A percentile compares a stretch with the other conserved stretches of the same genome.
These are phyloP conservation scores for Limonium bicolor DNA, from an alignment of 148 eudicot species.

Conservation along the genomic window DNA sequence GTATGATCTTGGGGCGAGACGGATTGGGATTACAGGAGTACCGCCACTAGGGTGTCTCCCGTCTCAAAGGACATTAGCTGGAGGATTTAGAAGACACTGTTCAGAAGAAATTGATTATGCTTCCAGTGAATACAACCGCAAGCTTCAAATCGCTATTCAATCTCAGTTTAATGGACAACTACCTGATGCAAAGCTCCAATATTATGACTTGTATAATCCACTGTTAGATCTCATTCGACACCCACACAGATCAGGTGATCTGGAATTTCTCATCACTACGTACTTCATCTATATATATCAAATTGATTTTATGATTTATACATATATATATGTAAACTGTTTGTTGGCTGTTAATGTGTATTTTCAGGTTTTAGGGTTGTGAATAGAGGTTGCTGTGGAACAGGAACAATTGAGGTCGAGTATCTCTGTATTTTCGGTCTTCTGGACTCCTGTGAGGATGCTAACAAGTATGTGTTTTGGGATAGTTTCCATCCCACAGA, in stretches of 20 bases:
- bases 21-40: slow-evolving; percentile 28
- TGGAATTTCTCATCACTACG: too few species aligned
- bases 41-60: slow-evolving; percentile 65
- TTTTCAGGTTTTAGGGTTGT: slow-evolving; percentile 33
- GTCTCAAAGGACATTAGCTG: slow-evolving; percentile 37
- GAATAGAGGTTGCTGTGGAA: slow-evolving; percentile 61
- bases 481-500: slow-evolving; percentile 53
- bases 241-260: slow-evolving; percentile 38
- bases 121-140: slow-evolving; percentile 26
- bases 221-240: slow-evolving; percentile 30
- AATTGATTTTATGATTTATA: not conserved
- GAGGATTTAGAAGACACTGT: slow-evolving; percentile 14
- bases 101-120: slow-evolving; percentile 22
- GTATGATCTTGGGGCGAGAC: slow-evolving; percentile 40
- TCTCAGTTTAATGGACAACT: too few species aligned
- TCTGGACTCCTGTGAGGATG: slow-evolving; percentile 16
- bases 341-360: not conserved
- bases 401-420: slow-evolving; percentile 39
- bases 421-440: slow-evolving; percentile 30
- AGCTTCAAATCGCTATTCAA: slow-evolving; percentile 16
- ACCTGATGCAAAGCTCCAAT: too few species aligned
- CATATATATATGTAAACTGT: not conserved
- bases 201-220: slow-evolving; percentile 35
- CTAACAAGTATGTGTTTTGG: slow-evolving; percentile 43
- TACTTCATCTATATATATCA: not conserved